Evolutionary conservation across 2,329 filamentous ascomycete genomes (phyloP), one percentile per base, ranked within the genome.

Genomic region (Aureobasidium sp.): DNA sequence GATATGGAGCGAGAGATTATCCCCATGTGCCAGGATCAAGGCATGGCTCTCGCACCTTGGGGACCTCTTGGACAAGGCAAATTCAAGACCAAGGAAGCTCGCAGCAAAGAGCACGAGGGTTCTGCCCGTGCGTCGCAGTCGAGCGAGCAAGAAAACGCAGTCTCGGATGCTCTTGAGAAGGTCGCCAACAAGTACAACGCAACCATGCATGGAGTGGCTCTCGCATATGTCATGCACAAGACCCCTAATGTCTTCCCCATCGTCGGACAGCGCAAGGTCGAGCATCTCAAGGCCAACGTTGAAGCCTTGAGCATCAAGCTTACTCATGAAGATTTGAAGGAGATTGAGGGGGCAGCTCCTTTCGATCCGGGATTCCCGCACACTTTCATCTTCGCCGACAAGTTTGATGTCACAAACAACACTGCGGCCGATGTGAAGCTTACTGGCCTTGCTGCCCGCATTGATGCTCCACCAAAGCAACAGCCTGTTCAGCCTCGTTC

Each of bases 181-280:
- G 75, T 86, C 6, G 81, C 79, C 0, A 72, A 74, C 6, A 71
- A 75, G 55, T 78, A 83, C 59, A 52, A 55, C 7, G 39, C 54
- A 11, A 51, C 40, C 14, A 24, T 55, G 21, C 47, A 55, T 21
- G 47, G 45, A 17, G 34, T 55, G 8, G 54, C 86, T 7, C 68
- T 90, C 21, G 85, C 86, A 2, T 90, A 90, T 62, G 81, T 89
- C 12, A 78, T 86, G 75, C 77, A 81, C 58, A 88, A 89, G 70
- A 58, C 58, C 53, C 79, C 84, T 0, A 81, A 87, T 61, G 82
- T 89, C 11, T 88, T 87, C 63, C 86, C 86, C 1, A 81, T 90
- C 35, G 73, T 88, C 4, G 85, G 86, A 10, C 83, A 83, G 0
- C 76, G 85, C 10, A 88, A 82, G 60, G 66, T 86, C 8, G 79